Base-by-base conservation (phyloP, 352 stramenopile genomes). In the Phytophthora meadii region DNA sequence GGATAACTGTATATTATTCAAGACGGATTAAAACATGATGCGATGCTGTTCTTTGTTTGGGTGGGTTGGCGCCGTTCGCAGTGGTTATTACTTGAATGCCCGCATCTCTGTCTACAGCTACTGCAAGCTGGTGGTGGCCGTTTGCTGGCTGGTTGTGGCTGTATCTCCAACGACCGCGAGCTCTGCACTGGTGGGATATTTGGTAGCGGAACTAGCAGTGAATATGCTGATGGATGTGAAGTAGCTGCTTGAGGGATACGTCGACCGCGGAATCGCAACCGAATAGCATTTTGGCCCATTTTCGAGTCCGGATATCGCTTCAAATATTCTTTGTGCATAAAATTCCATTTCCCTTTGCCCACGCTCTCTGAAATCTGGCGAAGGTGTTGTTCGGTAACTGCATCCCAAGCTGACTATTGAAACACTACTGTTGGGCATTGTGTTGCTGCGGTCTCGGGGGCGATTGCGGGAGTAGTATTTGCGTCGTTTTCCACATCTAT, bases 261-360 rank as follows among this genome's bases (percentile, higher is more conserved):
- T 39, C 22, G 19, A 4, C 46, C 34, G 14, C 36, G 50, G 9
- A 47, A 22, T 1, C 50, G 24, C 50, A 57, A 47, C 3, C 50
- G 34, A 37, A 57, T 37, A 12, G 50, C 36, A 57, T 57, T 46
- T 47, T 47, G 10, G 2, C 1, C 36, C 50, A 47, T 47, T 46
- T 47, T 57, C 5, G 50, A 46, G 4, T 17, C 36, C 6, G 24
- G 50, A 8, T 25, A 57, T 4, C 24, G 34, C n/a, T 57, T 57
- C 0, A 46, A 15, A 22, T 48, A 57, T 22, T 37, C 49, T 14
- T 47, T 17, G 17, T 46, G 49, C 4, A 56, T 47, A 8, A 56
- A 36, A 22, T 2, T 12, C 36, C 49, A 56, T 11, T 56, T 56
- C 6, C 49, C 17, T 40, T 56, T 56, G 11, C 22, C 34, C 49